phyloP scores from a whole-genome alignment of 140 eudicot genomes.

The Oenanthe javanica region DNA sequence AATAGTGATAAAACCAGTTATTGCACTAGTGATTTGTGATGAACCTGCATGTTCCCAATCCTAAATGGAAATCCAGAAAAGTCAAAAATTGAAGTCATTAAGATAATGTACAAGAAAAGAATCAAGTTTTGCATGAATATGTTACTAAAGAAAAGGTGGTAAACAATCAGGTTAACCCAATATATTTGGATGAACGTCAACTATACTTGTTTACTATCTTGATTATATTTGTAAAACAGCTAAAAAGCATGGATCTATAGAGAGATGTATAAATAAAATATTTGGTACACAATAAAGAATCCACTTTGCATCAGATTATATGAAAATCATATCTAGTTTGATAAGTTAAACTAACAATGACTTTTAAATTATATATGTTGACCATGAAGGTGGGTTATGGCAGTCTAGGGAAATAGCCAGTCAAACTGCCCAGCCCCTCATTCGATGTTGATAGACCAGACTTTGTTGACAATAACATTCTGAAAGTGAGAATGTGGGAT shows the following conservation, averaged over 20 bases:
- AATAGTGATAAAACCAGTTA: conserved; percentile 47
- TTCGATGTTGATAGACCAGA: too few relatives aligned
- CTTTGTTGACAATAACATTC: neutral
- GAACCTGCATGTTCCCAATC: conserved; percentile 43
- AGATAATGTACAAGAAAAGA: neutral
- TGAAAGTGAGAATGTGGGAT: neutral
- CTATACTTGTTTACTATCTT: too few relatives aligned
- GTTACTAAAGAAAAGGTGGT: neutral
- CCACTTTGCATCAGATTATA: too few relatives aligned
- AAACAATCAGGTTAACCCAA: too few relatives aligned
- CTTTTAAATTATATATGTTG: neutral
- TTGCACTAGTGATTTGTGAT: conserved; percentile 36
- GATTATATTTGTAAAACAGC: too few relatives aligned
- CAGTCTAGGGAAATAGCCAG: neutral
- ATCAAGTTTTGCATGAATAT: neutral
- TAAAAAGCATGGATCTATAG: too few relatives aligned
- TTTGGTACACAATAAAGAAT: too few relatives aligned
- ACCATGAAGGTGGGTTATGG: neutral
- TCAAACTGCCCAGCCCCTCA: too few relatives aligned
- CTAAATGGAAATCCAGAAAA: conserved; percentile 14
- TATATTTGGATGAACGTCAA: too few relatives aligned
- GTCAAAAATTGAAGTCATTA: neutral
- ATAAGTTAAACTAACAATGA: neutral
- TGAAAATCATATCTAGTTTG: neutral
- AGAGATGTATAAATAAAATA: too few relatives aligned